Conservation (phyloP, 2,329 filamentous ascomycete species). For the Epichloe amarillans region DNA sequence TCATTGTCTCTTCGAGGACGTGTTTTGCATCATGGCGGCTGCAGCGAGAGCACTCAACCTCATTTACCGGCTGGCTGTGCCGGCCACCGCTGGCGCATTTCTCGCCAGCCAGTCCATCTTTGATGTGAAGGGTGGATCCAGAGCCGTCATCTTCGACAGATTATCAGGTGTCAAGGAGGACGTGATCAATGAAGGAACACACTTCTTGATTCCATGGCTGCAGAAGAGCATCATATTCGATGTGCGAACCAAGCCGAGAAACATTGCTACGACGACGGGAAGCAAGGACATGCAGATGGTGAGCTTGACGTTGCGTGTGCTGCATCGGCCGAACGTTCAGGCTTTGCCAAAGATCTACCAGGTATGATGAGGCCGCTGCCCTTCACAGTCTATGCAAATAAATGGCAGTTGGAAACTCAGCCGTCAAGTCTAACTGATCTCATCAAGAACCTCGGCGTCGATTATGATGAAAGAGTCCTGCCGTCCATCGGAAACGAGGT, state of each 20-base stretch:
- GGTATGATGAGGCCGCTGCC: conserved; percentile 35
- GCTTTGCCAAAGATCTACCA: conserved; percentile 96
- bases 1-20: not conserved
- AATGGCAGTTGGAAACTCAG: not conserved
- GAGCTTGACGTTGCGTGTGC: conserved; percentile 86
- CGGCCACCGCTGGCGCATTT: conserved; percentile 53
- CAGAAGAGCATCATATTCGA: conserved; percentile 92
- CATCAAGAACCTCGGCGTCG: conserved; percentile 84
- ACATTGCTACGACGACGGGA: conserved; percentile 93
- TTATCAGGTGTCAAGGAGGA: conserved; percentile 81
- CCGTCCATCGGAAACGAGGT: conserved; percentile 99
- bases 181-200: conserved; percentile 90
- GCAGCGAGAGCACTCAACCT: conserved; percentile 44
- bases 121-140: conserved; percentile 88
- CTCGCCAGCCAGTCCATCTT: conserved; percentile 73
- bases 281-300: conserved; percentile 99
- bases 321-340: conserved; percentile 89
- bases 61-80: conserved; percentile 58
- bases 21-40: conserved; percentile 29
- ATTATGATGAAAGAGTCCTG: conserved; percentile 97
- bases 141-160: conserved; percentile 97
- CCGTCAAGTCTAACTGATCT: not conserved
- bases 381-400: not conserved
- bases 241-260: conserved; percentile 91
- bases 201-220: conserved; percentile 92